Evolutionary conservation across 2,329 filamentous ascomycete species (phyloP), one percentile per base, ranked within the genome.

Genomic region (Trichoderma sp.): DNA sequence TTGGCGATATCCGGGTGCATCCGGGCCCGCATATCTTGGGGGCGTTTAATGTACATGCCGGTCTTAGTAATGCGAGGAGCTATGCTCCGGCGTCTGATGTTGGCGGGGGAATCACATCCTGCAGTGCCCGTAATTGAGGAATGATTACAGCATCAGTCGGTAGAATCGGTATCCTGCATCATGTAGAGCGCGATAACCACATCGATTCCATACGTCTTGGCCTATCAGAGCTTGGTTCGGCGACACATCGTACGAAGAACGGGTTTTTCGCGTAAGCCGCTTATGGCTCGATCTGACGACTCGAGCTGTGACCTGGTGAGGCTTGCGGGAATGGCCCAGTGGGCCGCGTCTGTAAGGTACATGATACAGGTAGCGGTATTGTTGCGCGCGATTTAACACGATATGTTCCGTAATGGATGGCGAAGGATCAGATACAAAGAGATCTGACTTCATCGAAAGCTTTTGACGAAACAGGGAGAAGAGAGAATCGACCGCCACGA

Each of bases 221-320:
- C 16, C 28, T 43, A 46, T 30, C 18, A 13, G 37, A 43, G 8
- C 8, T 21, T 13, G n/a, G 6, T 13, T 49, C 39, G 18, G 0
- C 39, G 16, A 18, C 7, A n/a, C 3, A 8, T 18, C 39, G 39
- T 43, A 43, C n/a, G 14, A n/a, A 43, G 18, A 43, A 43, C 39
- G 39, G 39, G 39, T 4, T 6, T 43, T 8, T 43, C 39, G 39
- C 39, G 39, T 43, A 51, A 56, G 61, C 37, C 49, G 39, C 21
- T 49, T 66, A 43, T 59, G 34, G 34, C 13, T 59, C 8, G 30
- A 26, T 59, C 39, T 59, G 14, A 34, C 54, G 49, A 28, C 24
- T 58, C 39, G n/a, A 11, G 24, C 54, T 39, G 26, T 51, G 63
- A 14, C 30, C 34, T 66, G 60, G 32, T 18, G 63, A 66, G 63